Conservation (phyloP, 306 rosid species). For the Fragaria ananassa region DNA sequence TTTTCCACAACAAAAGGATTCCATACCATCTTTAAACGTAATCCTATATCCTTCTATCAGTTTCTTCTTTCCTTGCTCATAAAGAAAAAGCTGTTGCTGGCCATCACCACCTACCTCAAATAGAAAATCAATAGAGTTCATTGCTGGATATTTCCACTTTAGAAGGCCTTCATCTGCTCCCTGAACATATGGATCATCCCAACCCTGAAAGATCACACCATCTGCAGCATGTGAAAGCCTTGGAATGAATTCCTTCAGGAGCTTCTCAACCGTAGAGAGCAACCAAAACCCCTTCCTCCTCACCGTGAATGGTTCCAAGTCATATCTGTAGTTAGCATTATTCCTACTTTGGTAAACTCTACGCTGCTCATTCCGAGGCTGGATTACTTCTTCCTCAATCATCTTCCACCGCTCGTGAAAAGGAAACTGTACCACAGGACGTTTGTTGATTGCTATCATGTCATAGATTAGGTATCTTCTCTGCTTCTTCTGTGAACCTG, state of each 20-base stretch:
- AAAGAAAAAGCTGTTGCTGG: constrained; percentile 50
- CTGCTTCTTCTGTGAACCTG: constrained; percentile 81
- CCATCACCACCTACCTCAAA: constrained; percentile 75
- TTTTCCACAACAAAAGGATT: constrained; percentile 55
- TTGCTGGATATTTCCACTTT: constrained; percentile 77
- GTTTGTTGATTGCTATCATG: constrained; percentile 59
- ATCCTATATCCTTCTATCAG: constrained; percentile 75
- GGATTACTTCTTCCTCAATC: constrained; percentile 94
- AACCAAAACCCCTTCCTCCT: constrained; percentile 93
- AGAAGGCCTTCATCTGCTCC: constrained; percentile 93
- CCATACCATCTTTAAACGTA: constrained; percentile 57
- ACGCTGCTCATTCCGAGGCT: constrained; percentile 82
- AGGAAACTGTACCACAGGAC: constrained; percentile 38
- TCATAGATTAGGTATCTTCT: constrained; percentile 94
- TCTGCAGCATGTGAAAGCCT: constrained; percentile 88
- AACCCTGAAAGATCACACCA: constrained; percentile 96
- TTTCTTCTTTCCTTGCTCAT: constrained; percentile 79
- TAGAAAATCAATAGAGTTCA: constrained; percentile 87
- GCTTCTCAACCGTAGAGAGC: constrained; percentile 81
- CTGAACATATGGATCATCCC: constrained; percentile 88
- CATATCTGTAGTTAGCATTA: constrained; percentile 67
- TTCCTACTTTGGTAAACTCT: constrained; percentile 51
- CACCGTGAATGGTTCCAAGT: constrained; percentile 92
- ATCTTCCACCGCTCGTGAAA: constrained; percentile 90
- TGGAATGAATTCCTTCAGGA: constrained; percentile 78